Conservation (phyloP, 2,329 filamentous ascomycete genomes). For the Fusarium nygamai region DNA sequence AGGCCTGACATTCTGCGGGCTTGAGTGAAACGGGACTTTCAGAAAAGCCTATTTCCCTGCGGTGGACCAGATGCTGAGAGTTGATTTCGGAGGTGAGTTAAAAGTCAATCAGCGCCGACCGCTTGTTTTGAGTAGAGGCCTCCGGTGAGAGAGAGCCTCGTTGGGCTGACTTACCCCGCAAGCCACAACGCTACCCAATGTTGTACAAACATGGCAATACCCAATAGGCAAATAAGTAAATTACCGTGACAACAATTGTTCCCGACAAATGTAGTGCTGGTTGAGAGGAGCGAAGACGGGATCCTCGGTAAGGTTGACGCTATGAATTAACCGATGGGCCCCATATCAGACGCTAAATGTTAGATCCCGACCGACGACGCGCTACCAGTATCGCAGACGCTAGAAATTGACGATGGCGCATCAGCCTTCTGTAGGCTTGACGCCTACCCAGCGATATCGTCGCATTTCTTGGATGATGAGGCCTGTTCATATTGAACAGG, state of each 20-base stretch:
- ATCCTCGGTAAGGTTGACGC: rapidly evolving
- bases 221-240: no score
- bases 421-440: rapidly evolving
- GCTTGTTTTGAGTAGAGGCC: background rate
- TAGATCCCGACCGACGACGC: rapidly evolving
- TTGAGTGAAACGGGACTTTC: rapidly evolving
- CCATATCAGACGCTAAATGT: rapidly evolving
- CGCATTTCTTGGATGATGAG: rapidly evolving
- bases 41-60: background rate
- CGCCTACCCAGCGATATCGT: rapidly evolving
- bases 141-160: background rate
- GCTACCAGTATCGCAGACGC: no score
- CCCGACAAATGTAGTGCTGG: background rate
- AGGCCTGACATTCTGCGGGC: background rate
- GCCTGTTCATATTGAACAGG: rapidly evolving
- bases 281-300: rapidly evolving
- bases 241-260: rapidly evolving
- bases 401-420: rapidly evolving
- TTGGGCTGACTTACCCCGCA: background rate
- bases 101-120: no score
- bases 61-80: background rate
- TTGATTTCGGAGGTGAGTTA: background rate
- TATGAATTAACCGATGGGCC: background rate
- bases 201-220: background rate
- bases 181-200: background rate